Base-by-base conservation (phyloP, 2,329 filamentous ascomycete genomes). In the Stromatinia cepivora region DNA sequence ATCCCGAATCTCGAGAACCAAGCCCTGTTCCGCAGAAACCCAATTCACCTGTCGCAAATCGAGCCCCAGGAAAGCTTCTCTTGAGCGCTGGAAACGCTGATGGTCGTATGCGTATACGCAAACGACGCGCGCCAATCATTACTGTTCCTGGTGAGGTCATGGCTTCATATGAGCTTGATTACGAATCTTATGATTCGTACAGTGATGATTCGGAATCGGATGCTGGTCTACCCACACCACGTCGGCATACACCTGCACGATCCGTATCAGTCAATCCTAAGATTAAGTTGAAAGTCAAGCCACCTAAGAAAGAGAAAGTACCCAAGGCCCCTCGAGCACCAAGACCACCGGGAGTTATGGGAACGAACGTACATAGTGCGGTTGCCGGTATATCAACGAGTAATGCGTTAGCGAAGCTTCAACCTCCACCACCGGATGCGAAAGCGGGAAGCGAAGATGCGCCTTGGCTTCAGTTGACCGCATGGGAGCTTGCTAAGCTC, bases 81-180 rank as follows among this genome's bases (percentile, higher is more conserved):
- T 69, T 81, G 45, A 80, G 81, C 39, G 82, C 81, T 81, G 74
- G 78, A 81, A 45, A 82, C 81, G 45, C 81, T 82, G 25, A 71
- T 13, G 52, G 50, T 36, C 62, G 58, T 28, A 59, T 56, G 42
- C 70, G 70, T 52, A 68, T 76, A 31, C 74, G 75, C 20, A 77
- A 76, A 62, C 75, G 73, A 70, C 75, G 77, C 45, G 82, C 85
- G 6, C 86, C 87, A 8, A 82, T 85, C 54, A 89, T 90, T 58
- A 90, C 87, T 1, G 87, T 90, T 15, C 88, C 88, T 1, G 88
- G 88, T 57, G 87, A 90, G 76, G 88, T 90, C 11, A 81, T 90
- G 59, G 87, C 88, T 1, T 88, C 88, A 0, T 89, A 89, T 74
- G 88, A 90, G 68, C 79, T 89, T 34, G 86, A 88, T 70, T 88